Percentiles rank a stretch among this genome's conserved stretches.
Evolutionary conservation across 805 yeast genomes (phyloP).

Genomic region (Lachancea sp.): DNA sequence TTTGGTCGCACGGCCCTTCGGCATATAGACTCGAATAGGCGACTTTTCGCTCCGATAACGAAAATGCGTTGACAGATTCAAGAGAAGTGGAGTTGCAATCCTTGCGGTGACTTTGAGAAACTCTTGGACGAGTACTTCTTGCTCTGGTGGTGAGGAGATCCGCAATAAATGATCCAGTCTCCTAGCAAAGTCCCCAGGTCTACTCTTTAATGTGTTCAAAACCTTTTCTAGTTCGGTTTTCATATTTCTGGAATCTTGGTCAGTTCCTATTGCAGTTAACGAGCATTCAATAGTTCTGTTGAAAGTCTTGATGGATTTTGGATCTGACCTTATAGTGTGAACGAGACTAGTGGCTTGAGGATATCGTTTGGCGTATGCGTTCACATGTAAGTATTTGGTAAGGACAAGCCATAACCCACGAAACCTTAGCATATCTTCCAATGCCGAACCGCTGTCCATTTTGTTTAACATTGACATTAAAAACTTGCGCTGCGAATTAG

Average conservation of each 20-base stretch:
- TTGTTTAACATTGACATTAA: neutral
- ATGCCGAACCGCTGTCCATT: neutral
- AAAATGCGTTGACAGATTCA: constrained; percentile 4
- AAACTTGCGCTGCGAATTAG: constrained; percentile 5
- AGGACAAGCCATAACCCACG: constrained; percentile 6
- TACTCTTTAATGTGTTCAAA: neutral
- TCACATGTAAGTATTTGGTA: constrained; percentile 6
- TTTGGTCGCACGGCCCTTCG: constrained; percentile 3
- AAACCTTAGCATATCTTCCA: constrained; percentile 5
- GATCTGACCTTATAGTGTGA: constrained; percentile 2
- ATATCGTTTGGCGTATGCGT: constrained; percentile 3
- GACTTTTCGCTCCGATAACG: constrained; percentile 1
- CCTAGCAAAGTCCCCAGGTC: constrained; percentile 8
- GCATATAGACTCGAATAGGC: constrained; percentile 5
- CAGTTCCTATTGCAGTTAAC: neutral
- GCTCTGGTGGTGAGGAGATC: neutral
- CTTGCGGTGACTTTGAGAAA: neutral
- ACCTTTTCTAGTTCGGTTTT: neutral
- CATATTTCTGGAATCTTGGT: neutral
- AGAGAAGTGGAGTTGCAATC: constrained; percentile 5
- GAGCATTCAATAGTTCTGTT: constrained; percentile 3
- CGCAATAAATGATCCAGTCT: constrained; percentile 6
- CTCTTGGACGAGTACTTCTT: neutral
- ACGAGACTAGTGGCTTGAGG: constrained; percentile 2
- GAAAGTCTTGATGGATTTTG: constrained; percentile 3